Base-by-base conservation (phyloP, 345 rosid genomes). In the Syzygium grande region DNA sequence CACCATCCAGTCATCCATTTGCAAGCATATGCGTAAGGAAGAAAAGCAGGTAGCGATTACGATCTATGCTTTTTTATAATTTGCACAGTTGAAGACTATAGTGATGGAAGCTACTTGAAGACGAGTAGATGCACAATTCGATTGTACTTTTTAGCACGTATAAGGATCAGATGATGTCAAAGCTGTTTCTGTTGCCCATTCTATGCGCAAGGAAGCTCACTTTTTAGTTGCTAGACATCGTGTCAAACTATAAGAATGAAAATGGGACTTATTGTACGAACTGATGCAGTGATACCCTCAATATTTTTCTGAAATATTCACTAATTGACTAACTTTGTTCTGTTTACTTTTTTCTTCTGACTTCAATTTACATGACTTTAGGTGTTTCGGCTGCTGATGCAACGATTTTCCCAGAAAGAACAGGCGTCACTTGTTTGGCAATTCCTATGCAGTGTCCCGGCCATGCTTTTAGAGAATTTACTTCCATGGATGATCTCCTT, bases 1-100 rank as follows among this genome's bases (percentile, higher is more conserved):
- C 89, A 93, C 93, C 90, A 79, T 93, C 88, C 94, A 92, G 58
- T 90, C 94, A 68, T 93, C 92, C 84, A 92, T 96, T 55, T 91
- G 94, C 85, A 91, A 94, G 46, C 98, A 96, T 90, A 93, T 93
- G 97, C 91, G 87, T 84, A 96, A 95, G 94, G 99, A 96, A 93
- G 99, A 96, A 87, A 89, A 94, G 63, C 98, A 95, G 97, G 98
- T 94, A 88, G 17, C 1, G 21, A 52, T 83, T 10, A 84, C 17
- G 0, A 84, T 21, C 83, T 38, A 21, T 38, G 14, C 83, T 38
- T 38, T 73, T 73, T 41, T 38, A 73, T 73, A 38, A 38, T 19
- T 73, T 73, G 83, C 5, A 25, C 49, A 21, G 83, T 73, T 73
- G 38, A 38, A 73, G 49, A 38, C 49, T 2, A 73, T 22, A 38